Evolutionary conservation across 2,329 filamentous ascomycete species (phyloP).

Genomic region (Colletotrichum sp.): DNA sequence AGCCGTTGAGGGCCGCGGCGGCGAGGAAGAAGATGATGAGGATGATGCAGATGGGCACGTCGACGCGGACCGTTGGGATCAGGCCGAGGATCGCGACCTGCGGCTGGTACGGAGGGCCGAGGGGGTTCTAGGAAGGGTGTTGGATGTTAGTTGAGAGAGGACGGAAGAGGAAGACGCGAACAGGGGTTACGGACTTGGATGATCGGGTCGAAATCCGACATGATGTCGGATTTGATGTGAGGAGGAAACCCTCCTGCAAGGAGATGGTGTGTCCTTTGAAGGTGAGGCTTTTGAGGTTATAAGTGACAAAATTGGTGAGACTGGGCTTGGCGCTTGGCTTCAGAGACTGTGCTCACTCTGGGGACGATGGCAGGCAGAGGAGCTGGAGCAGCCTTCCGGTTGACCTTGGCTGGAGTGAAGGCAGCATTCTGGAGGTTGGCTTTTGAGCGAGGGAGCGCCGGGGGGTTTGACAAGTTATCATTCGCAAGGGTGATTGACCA

Average conservation of each 20-base stretch:
- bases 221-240: background rate
- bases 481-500: background rate
- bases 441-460: background rate
- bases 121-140: constrained; percentile 11
- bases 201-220: background rate
- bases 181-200: background rate
- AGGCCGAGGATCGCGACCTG: constrained; percentile 59
- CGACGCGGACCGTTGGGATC: constrained; percentile 58
- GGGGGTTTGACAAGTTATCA: constrained; percentile 9
- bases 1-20: constrained; percentile 62
- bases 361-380: background rate
- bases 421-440: background rate
- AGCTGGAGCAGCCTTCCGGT: background rate
- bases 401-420: background rate
- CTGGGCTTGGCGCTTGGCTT: background rate
- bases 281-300: background rate
- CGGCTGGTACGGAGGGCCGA: constrained; percentile 42
- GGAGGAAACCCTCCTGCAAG: background rate
- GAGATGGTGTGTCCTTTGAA: background rate
- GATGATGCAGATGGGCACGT: constrained; percentile 69
- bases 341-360: background rate
- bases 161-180: background rate
- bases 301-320: background rate
- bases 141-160: background rate
- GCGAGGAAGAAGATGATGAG: constrained; percentile 63